Percentiles rank a stretch among this genome's conserved stretches.
Evolutionary conservation across 2,329 filamentous ascomycete species (phyloP).

Genomic region (Paracorniculantispora psalliotae): DNA sequence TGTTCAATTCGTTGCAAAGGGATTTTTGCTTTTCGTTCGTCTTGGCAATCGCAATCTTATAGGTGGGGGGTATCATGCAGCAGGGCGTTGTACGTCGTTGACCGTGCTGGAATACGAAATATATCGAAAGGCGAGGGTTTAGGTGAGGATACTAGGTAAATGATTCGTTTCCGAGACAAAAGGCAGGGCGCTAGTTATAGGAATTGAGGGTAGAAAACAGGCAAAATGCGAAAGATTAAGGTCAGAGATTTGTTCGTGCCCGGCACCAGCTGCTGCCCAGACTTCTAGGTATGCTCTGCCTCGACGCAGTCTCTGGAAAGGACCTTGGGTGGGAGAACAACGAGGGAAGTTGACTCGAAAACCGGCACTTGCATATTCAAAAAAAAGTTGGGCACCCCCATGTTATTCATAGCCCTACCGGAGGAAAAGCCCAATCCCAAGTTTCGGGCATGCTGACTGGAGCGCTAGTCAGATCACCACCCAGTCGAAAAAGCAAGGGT

Average conservation of each 20-base stretch:
- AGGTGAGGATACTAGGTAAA: neutral
- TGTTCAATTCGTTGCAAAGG: neutral
- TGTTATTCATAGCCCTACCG: neutral
- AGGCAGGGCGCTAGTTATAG: too few species aligned
- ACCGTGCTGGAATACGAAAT: too few species aligned
- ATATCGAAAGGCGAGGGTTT: too few species aligned
- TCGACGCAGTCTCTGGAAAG: neutral
- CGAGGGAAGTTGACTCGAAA: too few species aligned
- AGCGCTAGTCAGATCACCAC: neutral
- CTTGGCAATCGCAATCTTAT: too few species aligned
- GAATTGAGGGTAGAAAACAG: neutral
- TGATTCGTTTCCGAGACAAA: neutral
- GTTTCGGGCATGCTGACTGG: neutral
- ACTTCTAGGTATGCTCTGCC: neutral
- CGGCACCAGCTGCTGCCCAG: neutral
- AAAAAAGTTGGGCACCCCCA: neutral
- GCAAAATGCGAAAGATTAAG: neutral
- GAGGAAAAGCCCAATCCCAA: neutral
- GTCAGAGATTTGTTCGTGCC: neutral
- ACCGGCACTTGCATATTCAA: neutral
- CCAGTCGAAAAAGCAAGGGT: neutral
- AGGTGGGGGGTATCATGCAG: neutral
- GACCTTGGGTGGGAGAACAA: too few species aligned
- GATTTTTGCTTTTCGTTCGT: too few species aligned
- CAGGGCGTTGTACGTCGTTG: neutral